Evolutionary conservation across 352 stramenopile genomes (phyloP).

Genomic region (Plasmopara viticola): DNA sequence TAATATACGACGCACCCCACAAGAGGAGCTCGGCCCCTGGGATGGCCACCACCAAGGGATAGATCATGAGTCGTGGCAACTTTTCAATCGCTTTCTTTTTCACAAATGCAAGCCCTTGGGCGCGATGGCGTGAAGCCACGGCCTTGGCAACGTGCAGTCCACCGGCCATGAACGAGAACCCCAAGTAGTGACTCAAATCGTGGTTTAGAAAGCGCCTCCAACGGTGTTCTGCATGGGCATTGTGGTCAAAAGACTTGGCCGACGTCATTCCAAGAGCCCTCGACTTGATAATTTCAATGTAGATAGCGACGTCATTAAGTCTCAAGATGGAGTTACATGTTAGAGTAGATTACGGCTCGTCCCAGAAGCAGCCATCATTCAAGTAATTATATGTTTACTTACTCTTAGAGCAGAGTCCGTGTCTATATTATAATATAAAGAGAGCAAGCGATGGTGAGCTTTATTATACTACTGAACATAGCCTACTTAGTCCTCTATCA

Average conservation of each 20-base stretch:
- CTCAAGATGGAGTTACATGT: too few relatives aligned
- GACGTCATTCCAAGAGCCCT: slow-evolving; percentile 7
- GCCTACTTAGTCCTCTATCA: too few relatives aligned
- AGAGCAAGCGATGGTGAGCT: too few relatives aligned
- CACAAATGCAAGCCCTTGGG: slow-evolving; percentile 23
- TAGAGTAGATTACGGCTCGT: too few relatives aligned
- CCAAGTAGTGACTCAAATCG: slow-evolving; percentile 25
- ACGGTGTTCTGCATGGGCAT: slow-evolving; percentile 20
- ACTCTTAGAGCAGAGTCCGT: too few relatives aligned
- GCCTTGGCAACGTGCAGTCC: slow-evolving; percentile 21
- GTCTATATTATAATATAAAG: too few relatives aligned
- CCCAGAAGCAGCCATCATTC: too few relatives aligned
- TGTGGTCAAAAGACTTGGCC: slow-evolving; percentile 20
- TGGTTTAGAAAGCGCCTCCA: slow-evolving; percentile 21
- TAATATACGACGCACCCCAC: slow-evolving; percentile 24
- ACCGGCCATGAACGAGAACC: slow-evolving; percentile 22
- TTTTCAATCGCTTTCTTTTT: slow-evolving; percentile 20
- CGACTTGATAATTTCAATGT: not conserved
- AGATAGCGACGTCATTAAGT: too few relatives aligned
- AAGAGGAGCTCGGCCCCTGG: slow-evolving; percentile 21
- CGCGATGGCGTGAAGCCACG: slow-evolving; percentile 15
- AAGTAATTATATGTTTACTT: too few relatives aligned
- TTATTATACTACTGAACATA: too few relatives aligned
- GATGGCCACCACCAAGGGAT: slow-evolving; percentile 23
- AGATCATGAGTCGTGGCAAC: slow-evolving; percentile 23